Base-by-base conservation (phyloP, 371 early-diverging fungal genomes). In the Circinella umbellata region DNA sequence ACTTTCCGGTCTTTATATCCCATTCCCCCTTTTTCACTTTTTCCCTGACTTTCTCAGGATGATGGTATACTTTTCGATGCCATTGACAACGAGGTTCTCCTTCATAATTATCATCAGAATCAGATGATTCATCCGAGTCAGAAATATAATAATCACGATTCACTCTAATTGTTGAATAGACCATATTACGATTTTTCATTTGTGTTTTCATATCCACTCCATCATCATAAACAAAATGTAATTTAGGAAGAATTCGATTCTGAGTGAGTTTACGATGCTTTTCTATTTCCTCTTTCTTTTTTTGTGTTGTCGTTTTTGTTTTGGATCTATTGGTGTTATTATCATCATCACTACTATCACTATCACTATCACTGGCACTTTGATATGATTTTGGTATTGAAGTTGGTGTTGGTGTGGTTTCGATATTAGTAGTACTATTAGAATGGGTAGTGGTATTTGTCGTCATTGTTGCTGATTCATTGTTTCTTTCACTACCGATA, bases 101-200 rank as follows among this genome's bases (percentile, higher is more conserved):
- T 18, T 54, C 27, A 27, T 27, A 42, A 35, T 60, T 37, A 34
- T 46, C 61, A 15, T 70, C 66, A n/a, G 70, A 70, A 49, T 70
- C 70, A 5, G 70, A 59, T 18, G 55, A 65, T 34, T 55, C 54
- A 10, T 70, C 65, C 1, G 70, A 70, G 37, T 70, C 70, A 9
- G 70, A 70, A 9, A 70, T 59, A 38, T 64, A 70, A 36, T 59
- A 64, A 60, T 70, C 65, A n/a, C 46, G 70, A n/a, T 61, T 17
- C 10, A 70, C 51, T 14, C 59, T 65, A 60, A 34, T 14, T 2
- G n/a, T 59, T 38, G 54, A 2, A 20, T 17, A 17, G 1, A 4
- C 54, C 54, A 57, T 57, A 7, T n/a, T 6, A 34, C 57, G 27
- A 14, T 34, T n/a, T n/a, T 57, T 57, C 10, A 57, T 57, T 8